These are phyloP conservation scores for Trametes cinnabarina DNA, from an alignment of 768 basidiomycete species.

Conservation along the genomic window DNA sequence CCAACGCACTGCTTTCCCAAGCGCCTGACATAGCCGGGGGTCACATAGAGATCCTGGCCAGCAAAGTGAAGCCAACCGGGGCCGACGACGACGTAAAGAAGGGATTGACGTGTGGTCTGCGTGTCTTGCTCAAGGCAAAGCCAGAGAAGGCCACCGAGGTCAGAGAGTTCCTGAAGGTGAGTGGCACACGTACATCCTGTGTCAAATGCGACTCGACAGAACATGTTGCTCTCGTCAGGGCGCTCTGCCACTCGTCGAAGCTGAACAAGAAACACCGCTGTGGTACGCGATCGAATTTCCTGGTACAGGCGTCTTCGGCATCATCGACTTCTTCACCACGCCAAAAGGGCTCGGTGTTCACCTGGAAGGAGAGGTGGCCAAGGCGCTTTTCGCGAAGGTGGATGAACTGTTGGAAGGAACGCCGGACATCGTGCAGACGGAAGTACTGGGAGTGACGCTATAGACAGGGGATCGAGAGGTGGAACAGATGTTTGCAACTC, in stretches of 20 bases:
- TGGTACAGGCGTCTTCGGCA: constrained; percentile 37
- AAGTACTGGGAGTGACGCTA: constrained; percentile 35
- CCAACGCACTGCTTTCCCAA: constrained; percentile 28
- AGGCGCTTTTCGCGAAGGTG: constrained; percentile 33
- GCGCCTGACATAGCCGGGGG: constrained; percentile 28
- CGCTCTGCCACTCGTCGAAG: constrained; percentile 35
- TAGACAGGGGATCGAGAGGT: not conserved
- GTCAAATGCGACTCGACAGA: no score
- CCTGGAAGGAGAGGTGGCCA: constrained; percentile 36
- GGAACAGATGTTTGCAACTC: no score
- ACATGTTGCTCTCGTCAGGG: constrained; percentile 21
- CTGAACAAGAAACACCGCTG: constrained; percentile 33
- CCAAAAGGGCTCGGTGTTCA: constrained; percentile 36
- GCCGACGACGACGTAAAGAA: constrained; percentile 22
- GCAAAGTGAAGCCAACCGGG: constrained; percentile 27
- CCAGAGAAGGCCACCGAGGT: constrained; percentile 35
- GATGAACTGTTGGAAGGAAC: constrained; percentile 31
- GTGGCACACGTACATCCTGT: constrained; percentile 12
- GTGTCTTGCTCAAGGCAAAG: constrained; percentile 38
- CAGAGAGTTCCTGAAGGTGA: constrained; percentile 36
- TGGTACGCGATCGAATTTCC: constrained; percentile 42
- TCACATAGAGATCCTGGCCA: constrained; percentile 32
- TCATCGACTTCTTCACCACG: constrained; percentile 37
- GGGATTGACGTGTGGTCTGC: constrained; percentile 32
- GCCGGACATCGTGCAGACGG: constrained; percentile 33